Conservation (phyloP, 768 basidiomycete species). For the Rhizopogon vinicolor region DNA sequence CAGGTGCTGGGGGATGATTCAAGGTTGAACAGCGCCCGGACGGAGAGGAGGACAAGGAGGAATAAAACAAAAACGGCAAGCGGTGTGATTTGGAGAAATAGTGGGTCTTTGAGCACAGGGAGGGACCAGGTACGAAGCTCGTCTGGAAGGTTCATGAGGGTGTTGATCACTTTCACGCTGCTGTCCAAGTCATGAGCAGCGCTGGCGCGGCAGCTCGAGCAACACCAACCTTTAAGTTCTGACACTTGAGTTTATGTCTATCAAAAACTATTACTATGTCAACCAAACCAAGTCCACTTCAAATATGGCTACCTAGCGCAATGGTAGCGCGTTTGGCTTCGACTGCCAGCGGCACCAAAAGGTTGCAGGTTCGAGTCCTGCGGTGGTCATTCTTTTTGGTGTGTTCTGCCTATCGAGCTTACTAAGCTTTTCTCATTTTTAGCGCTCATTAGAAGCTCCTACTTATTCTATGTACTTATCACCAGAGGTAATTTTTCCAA, state of each 20-base stretch:
- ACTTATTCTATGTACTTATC: no score
- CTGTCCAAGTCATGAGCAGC: slow-evolving; percentile 24
- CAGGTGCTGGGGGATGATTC: slow-evolving; percentile 21
- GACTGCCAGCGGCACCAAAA: slow-evolving; percentile 77
- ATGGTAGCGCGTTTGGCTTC: slow-evolving; percentile 97
- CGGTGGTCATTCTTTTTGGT: slow-evolving; percentile 60
- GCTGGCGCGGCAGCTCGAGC: slow-evolving; percentile 4
- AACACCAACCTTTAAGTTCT: slow-evolving; percentile 1
- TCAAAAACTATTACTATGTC: not conserved
- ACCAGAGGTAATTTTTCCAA: no score
- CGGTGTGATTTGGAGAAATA: slow-evolving; percentile 55
- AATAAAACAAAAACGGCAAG: slow-evolving; percentile 47
- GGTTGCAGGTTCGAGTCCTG: slow-evolving; percentile 97
- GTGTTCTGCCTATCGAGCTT: no score
- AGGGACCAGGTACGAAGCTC: slow-evolving; percentile 35
- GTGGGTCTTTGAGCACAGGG: slow-evolving; percentile 31
- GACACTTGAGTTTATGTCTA: no score
- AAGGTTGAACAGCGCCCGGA: slow-evolving; percentile 26
- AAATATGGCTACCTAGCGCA: slow-evolving; percentile 73
- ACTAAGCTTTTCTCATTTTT: no score
- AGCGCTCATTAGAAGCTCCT: no score
- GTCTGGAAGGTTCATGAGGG: slow-evolving; percentile 43
- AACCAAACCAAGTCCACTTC: not conserved
- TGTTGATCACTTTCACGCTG: slow-evolving; percentile 16
- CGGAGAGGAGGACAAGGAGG: slow-evolving; percentile 25